A percentile compares a stretch with the other conserved stretches of the same genome.
These are phyloP conservation scores for Tuber melanosporum DNA, from an alignment of 495 filamentous ascomycete species.

Conservation along the genomic window DNA sequence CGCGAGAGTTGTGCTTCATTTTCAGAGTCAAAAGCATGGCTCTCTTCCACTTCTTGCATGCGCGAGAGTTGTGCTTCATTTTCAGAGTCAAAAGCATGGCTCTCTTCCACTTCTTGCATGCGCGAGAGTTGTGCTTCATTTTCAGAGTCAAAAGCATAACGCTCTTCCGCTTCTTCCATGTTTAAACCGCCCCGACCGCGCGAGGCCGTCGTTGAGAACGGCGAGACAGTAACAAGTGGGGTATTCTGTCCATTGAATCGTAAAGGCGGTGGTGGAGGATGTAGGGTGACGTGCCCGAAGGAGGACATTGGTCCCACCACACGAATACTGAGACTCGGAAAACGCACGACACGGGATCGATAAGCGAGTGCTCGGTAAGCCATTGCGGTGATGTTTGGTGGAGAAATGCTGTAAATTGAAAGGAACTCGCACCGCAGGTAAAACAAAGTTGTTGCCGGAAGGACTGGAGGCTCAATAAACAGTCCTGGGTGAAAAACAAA, in stretches of 20 bases:
- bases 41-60: background rate
- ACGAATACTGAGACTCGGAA: background rate
- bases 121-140: background rate
- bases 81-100: background rate
- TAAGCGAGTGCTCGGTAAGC: slow-evolving; percentile 1
- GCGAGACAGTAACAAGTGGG: background rate
- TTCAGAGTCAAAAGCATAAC: background rate
- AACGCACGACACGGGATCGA: background rate
- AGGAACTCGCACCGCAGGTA: background rate
- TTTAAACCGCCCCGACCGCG: background rate
- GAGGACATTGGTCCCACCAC: background rate
- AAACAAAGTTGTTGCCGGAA: background rate
- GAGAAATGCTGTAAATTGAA: background rate
- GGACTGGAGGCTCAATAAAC: background rate
- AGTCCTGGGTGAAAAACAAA: background rate
- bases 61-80: background rate
- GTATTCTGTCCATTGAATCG: background rate
- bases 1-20: background rate
- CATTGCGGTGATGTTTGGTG: background rate
- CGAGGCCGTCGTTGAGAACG: background rate
- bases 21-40: background rate
- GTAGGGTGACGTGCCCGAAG: background rate
- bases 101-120: background rate
- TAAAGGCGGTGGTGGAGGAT: background rate
- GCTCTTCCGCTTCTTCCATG: background rate